Conservation (phyloP, 495 filamentous ascomycete species). For the Podospora appendiculata region DNA sequence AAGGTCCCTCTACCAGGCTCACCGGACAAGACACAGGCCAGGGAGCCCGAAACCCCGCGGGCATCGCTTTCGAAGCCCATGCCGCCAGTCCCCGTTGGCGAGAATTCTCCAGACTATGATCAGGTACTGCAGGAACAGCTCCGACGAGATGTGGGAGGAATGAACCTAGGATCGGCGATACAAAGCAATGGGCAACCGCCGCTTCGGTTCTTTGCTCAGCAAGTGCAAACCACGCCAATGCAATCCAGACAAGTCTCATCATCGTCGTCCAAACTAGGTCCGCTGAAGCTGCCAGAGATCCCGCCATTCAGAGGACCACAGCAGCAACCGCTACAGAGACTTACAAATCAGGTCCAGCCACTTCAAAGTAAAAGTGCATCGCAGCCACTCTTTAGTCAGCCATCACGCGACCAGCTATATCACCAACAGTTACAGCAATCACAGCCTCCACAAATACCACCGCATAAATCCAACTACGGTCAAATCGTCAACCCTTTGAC, state of each 20-base stretch:
- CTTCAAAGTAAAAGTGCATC: constrained; percentile 10
- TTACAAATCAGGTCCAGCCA: constrained; percentile 16
- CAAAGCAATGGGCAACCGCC: constrained; percentile 12
- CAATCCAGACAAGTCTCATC: constrained; percentile 19
- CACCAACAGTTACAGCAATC: constrained; percentile 1
- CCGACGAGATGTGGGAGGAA: constrained; percentile 49
- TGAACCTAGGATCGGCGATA: constrained; percentile 29
- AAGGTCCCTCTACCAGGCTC: constrained; percentile 57
- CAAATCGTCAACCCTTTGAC: constrained; percentile 7
- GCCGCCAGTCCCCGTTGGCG: constrained; percentile 12
- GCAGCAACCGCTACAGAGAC: constrained; percentile 20
- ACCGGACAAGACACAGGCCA: constrained; percentile 28
- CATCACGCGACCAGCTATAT: not conserved
- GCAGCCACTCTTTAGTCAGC: constrained; percentile 4
- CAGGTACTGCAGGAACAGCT: constrained; percentile 52
- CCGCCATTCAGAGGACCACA: constrained; percentile 42
- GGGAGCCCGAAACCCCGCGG: constrained; percentile 38
- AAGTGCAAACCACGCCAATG: constrained; percentile 4
- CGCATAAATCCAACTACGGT: not conserved
- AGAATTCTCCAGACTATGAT: constrained; percentile 49
- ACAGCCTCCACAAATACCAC: constrained; percentile 1
- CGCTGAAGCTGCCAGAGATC: constrained; percentile 43
- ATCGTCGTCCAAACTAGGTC: constrained; percentile 5
- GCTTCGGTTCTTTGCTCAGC: constrained; percentile 2
- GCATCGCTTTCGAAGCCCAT: constrained; percentile 27